Evolutionary conservation across 1,284 basidiomycete genomes (phyloP), one percentile per base, ranked within the genome.

Genomic region (Apiotrichum gamsii): DNA sequence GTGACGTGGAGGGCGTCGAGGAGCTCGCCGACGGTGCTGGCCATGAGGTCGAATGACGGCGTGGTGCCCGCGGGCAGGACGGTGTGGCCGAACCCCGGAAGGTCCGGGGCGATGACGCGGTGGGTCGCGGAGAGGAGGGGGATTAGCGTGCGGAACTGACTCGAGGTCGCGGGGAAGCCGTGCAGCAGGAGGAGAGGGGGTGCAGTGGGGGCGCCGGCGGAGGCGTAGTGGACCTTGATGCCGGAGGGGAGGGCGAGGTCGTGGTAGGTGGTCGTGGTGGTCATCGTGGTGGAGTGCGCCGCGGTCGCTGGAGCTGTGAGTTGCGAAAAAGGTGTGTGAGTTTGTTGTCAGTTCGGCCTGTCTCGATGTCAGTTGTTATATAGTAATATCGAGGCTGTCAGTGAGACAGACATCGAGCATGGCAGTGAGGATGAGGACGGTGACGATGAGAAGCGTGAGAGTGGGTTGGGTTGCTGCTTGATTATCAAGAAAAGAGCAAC

Each of bases 1-100:
- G 45, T 59, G 42, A 78, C 56, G 1, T 57, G 48, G 3, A 79
- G 63, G 2, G 65, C 66, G 47, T 77, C 70, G 30, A 76, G 64
- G 58, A 78, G 77, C 1, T 61, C 62, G 19, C 66, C 67, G 49
- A 76, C 62, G 15, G 74, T 76, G 28, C 62, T 54, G 4, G 73
- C 62, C 24, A 78, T 56, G 32, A 60, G 66, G 35, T 66, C 75
- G 58, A 79, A 79, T 0, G 69, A 74, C 55, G 75, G 75, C 20
- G 48, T 42, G 51, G 75, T 76, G 19, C 54, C 58, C 5, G 51
- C 58, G 0, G 76, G 74, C 9, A 74, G 69, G 23, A 52, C 62
- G 8, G 78, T 79, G 58, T 76, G 75, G 13, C 78, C 77, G 50
- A 75, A 79, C 0, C 75, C 77, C 1, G 77, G 76, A 6, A 78